These are phyloP conservation scores for Phytopythium vexans DNA, from an alignment of 352 stramenopile species.

Conservation along the genomic window DNA sequence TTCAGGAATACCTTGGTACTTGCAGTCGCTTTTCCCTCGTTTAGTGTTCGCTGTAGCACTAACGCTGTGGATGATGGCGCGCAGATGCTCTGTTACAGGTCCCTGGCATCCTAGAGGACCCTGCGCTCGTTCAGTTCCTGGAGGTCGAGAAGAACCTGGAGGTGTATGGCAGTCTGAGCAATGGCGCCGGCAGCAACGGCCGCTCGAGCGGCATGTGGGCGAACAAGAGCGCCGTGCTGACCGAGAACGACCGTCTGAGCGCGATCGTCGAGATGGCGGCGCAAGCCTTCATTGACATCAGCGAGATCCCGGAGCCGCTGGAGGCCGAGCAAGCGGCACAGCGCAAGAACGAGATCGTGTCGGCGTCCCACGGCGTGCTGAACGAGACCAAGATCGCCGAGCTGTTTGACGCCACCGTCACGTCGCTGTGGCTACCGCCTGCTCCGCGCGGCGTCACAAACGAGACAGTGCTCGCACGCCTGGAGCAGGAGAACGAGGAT, in stretches of 20 bases:
- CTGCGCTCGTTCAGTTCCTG: constrained; percentile 73
- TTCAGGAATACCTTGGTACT: constrained; percentile 73
- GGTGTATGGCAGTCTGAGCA: constrained; percentile 43
- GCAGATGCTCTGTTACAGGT: constrained; percentile 57
- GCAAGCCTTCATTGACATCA: constrained; percentile 83
- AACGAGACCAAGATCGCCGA: constrained; percentile 52
- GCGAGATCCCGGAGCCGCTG: constrained; percentile 73
- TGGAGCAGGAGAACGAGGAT: constrained; percentile 37
- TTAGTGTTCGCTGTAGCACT: no score
- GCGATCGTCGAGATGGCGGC: constrained; percentile 73
- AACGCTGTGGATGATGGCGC: not conserved
- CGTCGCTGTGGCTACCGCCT: constrained; percentile 35
- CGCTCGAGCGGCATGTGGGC: constrained; percentile 43
- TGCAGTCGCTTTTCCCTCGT: not conserved
- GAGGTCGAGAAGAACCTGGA: constrained; percentile 81
- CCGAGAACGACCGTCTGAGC: constrained; percentile 73
- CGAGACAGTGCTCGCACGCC: constrained; percentile 43
- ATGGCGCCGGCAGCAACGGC: constrained; percentile 34
- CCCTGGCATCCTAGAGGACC: constrained; percentile 72
- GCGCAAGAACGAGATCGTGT: constrained; percentile 75
- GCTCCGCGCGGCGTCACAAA: constrained; percentile 7
- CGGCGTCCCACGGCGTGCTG: constrained; percentile 37
- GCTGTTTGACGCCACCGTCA: constrained; percentile 46
- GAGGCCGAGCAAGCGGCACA: constrained; percentile 75
- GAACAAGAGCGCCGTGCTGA: constrained; percentile 54